Evolutionary conservation across 2,329 filamentous ascomycete genomes (phyloP).

Genomic region (Daldinia eschscholtzii): DNA sequence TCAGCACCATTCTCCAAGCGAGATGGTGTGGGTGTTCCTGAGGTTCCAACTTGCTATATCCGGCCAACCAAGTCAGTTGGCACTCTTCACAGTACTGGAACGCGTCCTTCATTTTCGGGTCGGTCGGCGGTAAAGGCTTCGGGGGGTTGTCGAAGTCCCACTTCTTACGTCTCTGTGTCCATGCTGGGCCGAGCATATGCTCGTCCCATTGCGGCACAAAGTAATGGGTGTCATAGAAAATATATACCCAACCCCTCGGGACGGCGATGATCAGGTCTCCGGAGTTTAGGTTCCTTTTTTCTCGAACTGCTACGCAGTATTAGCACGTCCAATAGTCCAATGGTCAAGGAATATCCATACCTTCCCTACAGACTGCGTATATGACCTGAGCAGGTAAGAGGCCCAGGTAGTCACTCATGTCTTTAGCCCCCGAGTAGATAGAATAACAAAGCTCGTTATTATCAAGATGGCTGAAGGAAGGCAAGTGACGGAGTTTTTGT

Average conservation of each 20-base stretch:
- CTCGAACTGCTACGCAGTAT: background rate
- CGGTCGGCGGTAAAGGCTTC: conserved; percentile 19
- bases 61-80: conserved; percentile 33
- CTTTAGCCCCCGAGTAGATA: background rate
- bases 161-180: conserved; percentile 16
- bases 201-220: background rate
- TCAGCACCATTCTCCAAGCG: background rate
- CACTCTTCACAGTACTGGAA: conserved; percentile 35
- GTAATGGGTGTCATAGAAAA: background rate
- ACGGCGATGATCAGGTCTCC: background rate
- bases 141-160: conserved; percentile 35
- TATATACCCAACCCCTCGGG: background rate
- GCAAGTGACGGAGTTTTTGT: background rate
- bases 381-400: background rate
- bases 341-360: background rate
- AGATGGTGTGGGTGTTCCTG: background rate
- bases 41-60: conserved; percentile 3
- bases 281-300: background rate
- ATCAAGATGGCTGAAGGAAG: background rate
- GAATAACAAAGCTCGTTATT: background rate
- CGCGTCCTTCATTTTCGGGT: conserved; percentile 25
- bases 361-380: background rate
- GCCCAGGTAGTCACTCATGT: background rate
- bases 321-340: background rate
- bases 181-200: background rate